Base-by-base conservation (phyloP, 1,139 yeast genomes). In the Candida sanyaensis region DNA sequence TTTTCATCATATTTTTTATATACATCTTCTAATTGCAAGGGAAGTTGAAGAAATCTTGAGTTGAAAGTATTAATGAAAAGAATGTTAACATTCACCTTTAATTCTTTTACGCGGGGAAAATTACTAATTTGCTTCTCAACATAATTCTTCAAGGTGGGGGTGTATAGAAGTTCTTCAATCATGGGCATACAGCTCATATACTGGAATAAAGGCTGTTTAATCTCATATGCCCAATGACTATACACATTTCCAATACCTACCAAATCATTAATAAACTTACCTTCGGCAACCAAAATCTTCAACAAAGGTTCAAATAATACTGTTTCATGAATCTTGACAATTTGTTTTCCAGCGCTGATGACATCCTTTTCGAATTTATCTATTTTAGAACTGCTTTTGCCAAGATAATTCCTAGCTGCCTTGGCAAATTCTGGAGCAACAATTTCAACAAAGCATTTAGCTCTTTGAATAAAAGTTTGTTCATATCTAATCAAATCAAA, bases 401-500 rank as follows among this genome's bases (percentile, higher is more conserved):
- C 63, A 1, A 64, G 57, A 17, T 68, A 61, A 11, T 64, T 69
- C 71, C 43, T 86, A 72, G 71, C 83, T 67, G 55, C 84, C 73
- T 56, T 68, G 26, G 74, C 60, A 46, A 75, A 75, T 47, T 66
- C 75, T 0, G 80, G 80, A 0, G 73, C 78, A 5, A 73, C 79
- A 10, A 60, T 50, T 30, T 81, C 80, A 3, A 86, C 73, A 50
- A 88, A 85, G 6, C 88, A 81, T 53, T 77, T 75, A 2, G 92
- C 85, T 59, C 90, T 78, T 47, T 81, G 83, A 28, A 88, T 77
- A 50, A 86, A 87, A n/a, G 83, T 79, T 55, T 86, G 91, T 55
- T 89, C 96, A 45, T 84, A 80, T 48, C 85, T 75, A 32, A 90
- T 80, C 42, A 89, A 68, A 61, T 90, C 96, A 64, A 87, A 92